Base-by-base conservation (phyloP, 2,329 filamentous ascomycete species). In the Aureobasidium sp. region DNA sequence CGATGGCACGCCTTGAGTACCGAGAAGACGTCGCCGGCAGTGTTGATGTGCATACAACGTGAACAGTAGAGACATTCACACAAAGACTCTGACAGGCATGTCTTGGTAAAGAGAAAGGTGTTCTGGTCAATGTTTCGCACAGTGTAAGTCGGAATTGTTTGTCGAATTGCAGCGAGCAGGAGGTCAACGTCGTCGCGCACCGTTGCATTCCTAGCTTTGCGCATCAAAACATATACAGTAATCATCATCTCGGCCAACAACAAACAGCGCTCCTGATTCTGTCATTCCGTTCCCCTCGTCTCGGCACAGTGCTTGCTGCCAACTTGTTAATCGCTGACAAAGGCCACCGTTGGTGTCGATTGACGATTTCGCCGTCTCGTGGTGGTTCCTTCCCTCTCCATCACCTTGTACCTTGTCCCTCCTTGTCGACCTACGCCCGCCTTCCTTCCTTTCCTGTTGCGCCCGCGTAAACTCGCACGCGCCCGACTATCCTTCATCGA, bases 121-220 rank as follows among this genome's bases (percentile, higher is more conserved):
- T 44, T 29, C 20, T 45, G 22, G 53, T 36, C 22, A 57, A 45
- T 31, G 53, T 34, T 27, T 44, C 22, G 17, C 39, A 34, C n/a
- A 29, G 31, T 39, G 42, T 59, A 59, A 44, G 55, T 48, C 20
- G 14, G 42, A 48, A 25, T 31, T 58, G 55, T 39, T 37, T 37
- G 55, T 58, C 53, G 55, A 58, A 58, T 48, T 57, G 53, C 53
- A 34, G 53, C 41, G 53, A 58, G 55, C 41, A 58, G 55, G 55
- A 58, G 47, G 47, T 61, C 37, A 48, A 48, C 47, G 42, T 53
- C 60, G 60, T 62, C 25, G 49, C 51, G 60, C 60, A 48, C 60
- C 60, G 60, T 62, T 62, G 60, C 60, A 62, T 62, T 62, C 60
- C 60, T 62, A 62, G 60, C 60, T 56, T 31, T 56, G 31, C 48